Evolutionary conservation across 768 basidiomycete genomes (phyloP).

Genomic region (Xanthoconium purpureum): DNA sequence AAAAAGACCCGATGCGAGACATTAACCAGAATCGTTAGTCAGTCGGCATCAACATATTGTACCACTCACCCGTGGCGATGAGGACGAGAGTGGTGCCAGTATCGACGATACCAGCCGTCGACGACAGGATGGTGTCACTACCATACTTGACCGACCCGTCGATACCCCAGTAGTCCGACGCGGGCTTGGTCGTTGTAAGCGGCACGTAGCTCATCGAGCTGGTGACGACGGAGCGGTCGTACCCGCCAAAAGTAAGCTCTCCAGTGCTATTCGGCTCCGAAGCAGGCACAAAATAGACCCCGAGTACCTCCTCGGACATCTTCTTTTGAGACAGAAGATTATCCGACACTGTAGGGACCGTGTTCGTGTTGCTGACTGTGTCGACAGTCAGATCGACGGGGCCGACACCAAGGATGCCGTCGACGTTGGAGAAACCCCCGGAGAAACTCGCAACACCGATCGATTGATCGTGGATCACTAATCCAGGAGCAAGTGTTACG

Average conservation of each 20-base stretch:
- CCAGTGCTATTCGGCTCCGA: slow-evolving; percentile 16
- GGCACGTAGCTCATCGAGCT: slow-evolving; percentile 19
- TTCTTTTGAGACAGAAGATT: slow-evolving; percentile 29
- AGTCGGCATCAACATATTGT: neutral
- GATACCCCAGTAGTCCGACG: slow-evolving; percentile 32
- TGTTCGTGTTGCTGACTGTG: slow-evolving; percentile 5
- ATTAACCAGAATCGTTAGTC: neutral
- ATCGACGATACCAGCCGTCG: slow-evolving; percentile 33
- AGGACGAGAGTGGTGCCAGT: slow-evolving; percentile 30
- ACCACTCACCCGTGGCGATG: slow-evolving; percentile 19
- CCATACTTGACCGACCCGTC: slow-evolving; percentile 34
- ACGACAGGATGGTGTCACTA: slow-evolving; percentile 14
- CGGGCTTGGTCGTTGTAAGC: slow-evolving; percentile 23
- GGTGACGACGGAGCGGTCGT: slow-evolving; percentile 9
- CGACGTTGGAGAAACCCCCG: fast-evolving
- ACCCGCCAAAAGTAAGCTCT: slow-evolving; percentile 28
- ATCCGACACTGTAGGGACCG: slow-evolving; percentile 35
- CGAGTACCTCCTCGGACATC: slow-evolving; percentile 28
- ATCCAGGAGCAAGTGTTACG: neutral
- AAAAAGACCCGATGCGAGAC: neutral
- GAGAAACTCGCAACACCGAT: slow-evolving; percentile 17
- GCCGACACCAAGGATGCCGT: neutral
- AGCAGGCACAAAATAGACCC: slow-evolving; percentile 30
- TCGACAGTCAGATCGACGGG: slow-evolving; percentile 18
- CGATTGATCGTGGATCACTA: neutral